These are phyloP conservation scores for Crucibulum laeve DNA, from an alignment of 768 basidiomycete genomes.

Conservation along the genomic window DNA sequence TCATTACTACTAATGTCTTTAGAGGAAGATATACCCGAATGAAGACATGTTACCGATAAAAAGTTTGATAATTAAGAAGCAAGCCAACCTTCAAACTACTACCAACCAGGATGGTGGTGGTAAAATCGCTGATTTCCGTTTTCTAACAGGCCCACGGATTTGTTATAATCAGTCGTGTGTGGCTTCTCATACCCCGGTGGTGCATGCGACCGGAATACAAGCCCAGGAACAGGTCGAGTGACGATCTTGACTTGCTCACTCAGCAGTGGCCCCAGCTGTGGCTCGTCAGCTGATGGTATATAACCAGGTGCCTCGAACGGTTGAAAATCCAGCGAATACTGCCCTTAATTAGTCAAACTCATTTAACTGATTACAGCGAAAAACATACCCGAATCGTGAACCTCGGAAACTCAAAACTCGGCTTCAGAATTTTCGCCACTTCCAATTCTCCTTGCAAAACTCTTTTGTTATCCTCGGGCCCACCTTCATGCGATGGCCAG, in stretches of 20 bases:
- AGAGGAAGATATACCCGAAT: too few relatives aligned
- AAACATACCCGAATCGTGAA: conserved; percentile 43
- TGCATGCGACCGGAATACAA: conserved; percentile 37
- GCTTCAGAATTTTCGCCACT: conserved; percentile 39
- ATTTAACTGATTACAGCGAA: neutral
- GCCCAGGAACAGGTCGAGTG: conserved; percentile 31
- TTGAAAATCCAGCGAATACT: conserved; percentile 44
- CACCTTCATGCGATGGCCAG: conserved; percentile 38
- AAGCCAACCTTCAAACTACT: neutral
- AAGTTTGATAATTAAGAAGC: neutral
- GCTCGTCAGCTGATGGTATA: conserved; percentile 13
- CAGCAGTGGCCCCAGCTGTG: conserved; percentile 27
- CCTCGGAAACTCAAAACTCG: conserved; percentile 31
- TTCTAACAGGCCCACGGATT: conserved; percentile 45
- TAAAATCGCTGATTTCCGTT: conserved; percentile 53
- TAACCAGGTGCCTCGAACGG: conserved; percentile 39
- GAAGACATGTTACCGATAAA: conserved; percentile 13
- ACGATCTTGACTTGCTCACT: conserved; percentile 35
- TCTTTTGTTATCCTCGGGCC: conserved; percentile 22
- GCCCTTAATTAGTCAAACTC: conserved; percentile 5
- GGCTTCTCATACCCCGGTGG: conserved; percentile 48
- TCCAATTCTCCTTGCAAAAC: conserved; percentile 48
- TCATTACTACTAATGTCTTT: conserved; percentile 49
- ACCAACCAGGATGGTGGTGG: conserved; percentile 13
- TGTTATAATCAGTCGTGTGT: conserved; percentile 43